Percentiles rank a stretch among this genome's conserved stretches.
Conservation (phyloP, 768 basidiomycete genomes). For the Boletus subcaerulescens region DNA sequence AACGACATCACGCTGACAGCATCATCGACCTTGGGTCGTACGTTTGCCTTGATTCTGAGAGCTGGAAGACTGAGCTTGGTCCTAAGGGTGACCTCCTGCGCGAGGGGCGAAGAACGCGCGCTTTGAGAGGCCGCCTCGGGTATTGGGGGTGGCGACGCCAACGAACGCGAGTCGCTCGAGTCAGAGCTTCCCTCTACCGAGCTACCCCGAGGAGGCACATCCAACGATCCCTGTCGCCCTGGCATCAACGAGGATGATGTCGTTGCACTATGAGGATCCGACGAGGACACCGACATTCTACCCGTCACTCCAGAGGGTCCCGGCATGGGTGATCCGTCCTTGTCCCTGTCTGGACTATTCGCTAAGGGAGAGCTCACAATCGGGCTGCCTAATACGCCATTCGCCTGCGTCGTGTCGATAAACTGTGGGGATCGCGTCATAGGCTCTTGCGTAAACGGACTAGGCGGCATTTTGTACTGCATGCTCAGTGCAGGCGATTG, state of each 20-base stretch:
- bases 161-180: constrained; percentile 33
- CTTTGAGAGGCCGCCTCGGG: constrained; percentile 37
- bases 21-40: constrained; percentile 31
- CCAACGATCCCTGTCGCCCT: constrained; percentile 14
- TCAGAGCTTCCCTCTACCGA: constrained; percentile 29
- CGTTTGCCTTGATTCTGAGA: constrained; percentile 44
- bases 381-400: constrained; percentile 9
- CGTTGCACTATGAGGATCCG: constrained; percentile 6
- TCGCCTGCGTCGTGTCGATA: neutral
- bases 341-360: constrained; percentile 17
- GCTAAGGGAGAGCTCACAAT: constrained; percentile 9
- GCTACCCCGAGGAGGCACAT: constrained; percentile 13
- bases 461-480: constrained; percentile 32
- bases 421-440: constrained; percentile 5
- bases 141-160: constrained; percentile 41
- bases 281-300: constrained; percentile 13
- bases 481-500: constrained; percentile 39
- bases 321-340: constrained; percentile 14
- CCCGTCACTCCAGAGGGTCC: neutral
- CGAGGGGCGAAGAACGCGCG: constrained; percentile 24
- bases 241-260: constrained; percentile 15
- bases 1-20: constrained; percentile 26
- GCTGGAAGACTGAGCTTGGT: constrained; percentile 70
- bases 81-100: constrained; percentile 39
- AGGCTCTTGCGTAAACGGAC: constrained; percentile 34